These are phyloP conservation scores for Pestalotiopsis fici DNA, from an alignment of 2,329 filamentous ascomycete species.

Conservation along the genomic window DNA sequence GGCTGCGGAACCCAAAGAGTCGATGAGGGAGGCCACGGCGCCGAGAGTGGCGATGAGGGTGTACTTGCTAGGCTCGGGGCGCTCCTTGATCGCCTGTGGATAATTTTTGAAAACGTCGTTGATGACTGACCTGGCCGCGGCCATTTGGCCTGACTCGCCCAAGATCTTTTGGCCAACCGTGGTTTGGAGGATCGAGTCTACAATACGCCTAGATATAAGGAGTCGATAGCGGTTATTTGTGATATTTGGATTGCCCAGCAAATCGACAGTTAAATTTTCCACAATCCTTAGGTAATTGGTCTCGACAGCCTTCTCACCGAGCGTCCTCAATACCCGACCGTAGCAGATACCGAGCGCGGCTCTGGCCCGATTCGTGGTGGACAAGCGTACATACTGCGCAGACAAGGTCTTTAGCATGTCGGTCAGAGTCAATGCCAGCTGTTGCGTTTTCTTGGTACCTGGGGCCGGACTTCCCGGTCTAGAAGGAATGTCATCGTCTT, in stretches of 20 bases:
- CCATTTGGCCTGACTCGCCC: conserved; percentile 85
- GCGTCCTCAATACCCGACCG: conserved; percentile 72
- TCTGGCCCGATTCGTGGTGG: conserved; percentile 78
- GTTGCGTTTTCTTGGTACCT: conserved; percentile 64
- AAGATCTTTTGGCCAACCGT: conserved; percentile 80
- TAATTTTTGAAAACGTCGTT: conserved; percentile 94
- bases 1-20: conserved; percentile 78
- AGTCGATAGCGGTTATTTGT: conserved; percentile 85
- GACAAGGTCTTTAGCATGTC: conserved; percentile 82
- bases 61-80: conserved; percentile 86
- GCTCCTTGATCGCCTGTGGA: conserved; percentile 83
- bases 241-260: conserved; percentile 76
- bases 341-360: conserved; percentile 88
- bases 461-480: conserved; percentile 75
- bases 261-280: conserved; percentile 76
- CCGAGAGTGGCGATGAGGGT: conserved; percentile 78
- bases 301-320: conserved; percentile 84
- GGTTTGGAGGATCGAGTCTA: conserved; percentile 81
- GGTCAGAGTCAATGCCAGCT: conserved; percentile 71
- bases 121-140: conserved; percentile 78
- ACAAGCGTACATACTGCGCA: conserved; percentile 74
- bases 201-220: conserved; percentile 80
- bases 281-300: conserved; percentile 79
- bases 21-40: conserved; percentile 76
- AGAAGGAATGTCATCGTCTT: conserved; percentile 66